phyloP scores from a whole-genome alignment of 2,329 filamentous ascomycete species.

The Pestalotiopsis sp. region DNA sequence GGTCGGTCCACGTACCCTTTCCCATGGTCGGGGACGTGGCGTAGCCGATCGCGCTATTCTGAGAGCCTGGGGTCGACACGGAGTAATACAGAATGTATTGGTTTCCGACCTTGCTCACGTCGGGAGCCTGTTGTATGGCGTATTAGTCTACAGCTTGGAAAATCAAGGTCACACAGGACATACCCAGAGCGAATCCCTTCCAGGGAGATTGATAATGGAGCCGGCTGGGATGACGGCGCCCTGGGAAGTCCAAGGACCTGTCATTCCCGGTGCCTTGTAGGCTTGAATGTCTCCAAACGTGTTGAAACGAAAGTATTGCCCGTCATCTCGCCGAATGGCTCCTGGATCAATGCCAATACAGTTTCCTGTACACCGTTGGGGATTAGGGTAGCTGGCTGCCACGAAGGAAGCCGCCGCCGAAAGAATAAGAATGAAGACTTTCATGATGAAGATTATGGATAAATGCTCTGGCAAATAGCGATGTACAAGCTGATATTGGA shows the following conservation, averaged over 20 bases:
- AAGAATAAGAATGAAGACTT: neutral
- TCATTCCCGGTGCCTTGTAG: constrained; percentile 36
- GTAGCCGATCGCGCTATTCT: constrained; percentile 20
- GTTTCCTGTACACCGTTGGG: constrained; percentile 39
- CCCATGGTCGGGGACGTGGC: constrained; percentile 20
- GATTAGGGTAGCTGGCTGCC: constrained; percentile 29
- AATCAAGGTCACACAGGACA: constrained; percentile 6
- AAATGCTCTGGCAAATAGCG: neutral
- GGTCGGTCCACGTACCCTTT: constrained; percentile 21
- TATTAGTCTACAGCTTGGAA: neutral
- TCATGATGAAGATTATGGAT: neutral
- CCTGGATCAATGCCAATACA: constrained; percentile 42
- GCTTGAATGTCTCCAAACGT: constrained; percentile 42
- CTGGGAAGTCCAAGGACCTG: constrained; percentile 42
- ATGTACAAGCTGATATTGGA: neutral
- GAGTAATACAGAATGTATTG: constrained; percentile 23
- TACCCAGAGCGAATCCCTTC: constrained; percentile 43
- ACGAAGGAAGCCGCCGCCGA: neutral
- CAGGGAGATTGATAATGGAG: constrained; percentile 35
- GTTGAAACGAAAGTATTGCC: constrained; percentile 44
- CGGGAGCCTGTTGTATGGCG: constrained; percentile 17
- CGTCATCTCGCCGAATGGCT: constrained; percentile 42
- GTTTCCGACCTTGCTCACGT: constrained; percentile 20
- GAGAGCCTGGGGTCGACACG: constrained; percentile 16
- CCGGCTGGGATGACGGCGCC: constrained; percentile 39